Percentiles rank a stretch among this genome's conserved stretches.
Evolutionary conservation across 805 yeast species (phyloP).

Genomic region (Sugiyamaella qingdaonensis): DNA sequence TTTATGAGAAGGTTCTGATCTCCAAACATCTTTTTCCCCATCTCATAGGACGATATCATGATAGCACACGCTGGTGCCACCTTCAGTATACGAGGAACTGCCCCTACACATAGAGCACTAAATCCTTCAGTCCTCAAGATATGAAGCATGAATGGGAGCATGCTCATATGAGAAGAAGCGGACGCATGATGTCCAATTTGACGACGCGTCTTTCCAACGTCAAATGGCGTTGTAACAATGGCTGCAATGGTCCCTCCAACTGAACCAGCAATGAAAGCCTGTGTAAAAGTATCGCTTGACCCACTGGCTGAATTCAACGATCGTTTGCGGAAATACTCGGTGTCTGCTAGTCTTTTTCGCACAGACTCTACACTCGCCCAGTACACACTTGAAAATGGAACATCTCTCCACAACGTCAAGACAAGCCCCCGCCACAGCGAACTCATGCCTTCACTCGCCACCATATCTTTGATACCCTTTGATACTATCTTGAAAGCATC

Average conservation of each 20-base stretch:
- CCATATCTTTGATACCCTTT: conserved; percentile 49
- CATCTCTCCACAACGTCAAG: conserved; percentile 93
- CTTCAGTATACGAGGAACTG: conserved; percentile 80
- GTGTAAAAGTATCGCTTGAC: conserved; percentile 24
- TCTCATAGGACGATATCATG: conserved; percentile 93
- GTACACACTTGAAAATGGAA: conserved; percentile 91
- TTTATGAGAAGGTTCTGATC: conserved; percentile 15
- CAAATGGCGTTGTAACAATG: conserved; percentile 86
- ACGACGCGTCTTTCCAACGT: conserved; percentile 91
- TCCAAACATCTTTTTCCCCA: conserved; percentile 61
- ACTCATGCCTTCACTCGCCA: conserved; percentile 52
- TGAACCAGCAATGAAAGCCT: conserved; percentile 71
- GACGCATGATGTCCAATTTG: conserved; percentile 53
- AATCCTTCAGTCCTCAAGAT: conserved; percentile 73
- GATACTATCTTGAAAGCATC: conserved; percentile 33
- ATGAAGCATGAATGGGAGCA: conserved; percentile 60
- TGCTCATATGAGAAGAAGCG: conserved; percentile 35
- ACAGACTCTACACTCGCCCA: conserved; percentile 81
- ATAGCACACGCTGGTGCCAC: conserved; percentile 98
- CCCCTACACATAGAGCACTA: conserved; percentile 81
- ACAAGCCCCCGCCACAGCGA: conserved; percentile 80
- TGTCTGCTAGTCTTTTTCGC: conserved; percentile 29
- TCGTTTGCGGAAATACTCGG: conserved; percentile 17
- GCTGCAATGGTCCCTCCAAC: conserved; percentile 84
- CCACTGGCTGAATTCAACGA: conserved; percentile 16